Percentiles rank a stretch among this genome's conserved stretches.
These are phyloP conservation scores for Lyophyllum decastes DNA, from an alignment of 768 basidiomycete genomes.

Conservation along the genomic window DNA sequence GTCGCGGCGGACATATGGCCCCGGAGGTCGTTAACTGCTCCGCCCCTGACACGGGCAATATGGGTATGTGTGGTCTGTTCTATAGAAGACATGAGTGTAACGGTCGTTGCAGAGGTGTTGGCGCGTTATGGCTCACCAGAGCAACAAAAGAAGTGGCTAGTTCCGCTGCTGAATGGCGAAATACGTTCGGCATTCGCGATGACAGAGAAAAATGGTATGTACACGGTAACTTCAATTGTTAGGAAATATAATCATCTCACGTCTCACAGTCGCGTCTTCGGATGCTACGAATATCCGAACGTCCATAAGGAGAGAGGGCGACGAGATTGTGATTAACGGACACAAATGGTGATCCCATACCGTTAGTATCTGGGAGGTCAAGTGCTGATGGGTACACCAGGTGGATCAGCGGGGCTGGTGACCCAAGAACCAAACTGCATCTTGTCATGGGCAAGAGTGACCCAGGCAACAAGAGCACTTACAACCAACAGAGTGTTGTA, in stretches of 20 bases:
- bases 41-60: slow-evolving; percentile 97
- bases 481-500: slow-evolving; percentile 91
- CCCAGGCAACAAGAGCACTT: slow-evolving; percentile 71
- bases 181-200: slow-evolving; percentile 95
- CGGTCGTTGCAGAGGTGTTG: slow-evolving; percentile 74
- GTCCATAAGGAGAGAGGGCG: slow-evolving; percentile 78
- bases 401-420: slow-evolving; percentile 98
- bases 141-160: slow-evolving; percentile 90
- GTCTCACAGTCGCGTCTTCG: slow-evolving; percentile 79
- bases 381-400: slow-evolving; percentile 34
- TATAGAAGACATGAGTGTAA: neutral
- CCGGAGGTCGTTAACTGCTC: slow-evolving; percentile 92
- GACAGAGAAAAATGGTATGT: slow-evolving; percentile 88
- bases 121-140: slow-evolving; percentile 90
- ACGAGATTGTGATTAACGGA: slow-evolving; percentile 91
- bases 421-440: slow-evolving; percentile 86
- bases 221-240: no score
- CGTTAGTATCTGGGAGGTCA: neutral
- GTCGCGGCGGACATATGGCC: slow-evolving; percentile 78
- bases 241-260: slow-evolving; percentile 14
- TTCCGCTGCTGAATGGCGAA: slow-evolving; percentile 87
- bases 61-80: slow-evolving; percentile 59
- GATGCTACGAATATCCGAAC: slow-evolving; percentile 96
- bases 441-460: slow-evolving; percentile 96
- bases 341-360: slow-evolving; percentile 79